Evolutionary conservation across 192 early-diverging fungal genomes (phyloP), one percentile per base, ranked within the genome.

Genomic region (Podila epicladia): DNA sequence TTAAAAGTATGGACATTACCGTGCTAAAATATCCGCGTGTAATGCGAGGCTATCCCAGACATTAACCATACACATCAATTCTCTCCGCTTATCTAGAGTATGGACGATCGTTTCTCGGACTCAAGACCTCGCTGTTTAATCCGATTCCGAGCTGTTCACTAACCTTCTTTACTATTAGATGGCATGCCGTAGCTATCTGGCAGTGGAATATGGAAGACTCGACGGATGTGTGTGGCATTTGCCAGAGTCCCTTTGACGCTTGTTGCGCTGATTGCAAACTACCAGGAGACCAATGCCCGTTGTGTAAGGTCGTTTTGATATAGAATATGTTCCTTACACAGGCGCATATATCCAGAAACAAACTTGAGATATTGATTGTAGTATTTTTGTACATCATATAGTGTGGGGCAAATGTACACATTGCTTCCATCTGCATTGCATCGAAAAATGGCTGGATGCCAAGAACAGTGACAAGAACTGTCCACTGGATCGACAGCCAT

Each of bases 351-450:
- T 4, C 13, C 11, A 17, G 11, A 45, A 15, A 45, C 13, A 45
- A 45, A 45, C 41, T 15, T 45, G 41, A 15, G 3, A 45, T 45
- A 45, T 45, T 45, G 15, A 45, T 15, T 4, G 0, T 2, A 11
- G 41, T 45, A 17, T 45, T 15, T 45, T 0, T 45, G 4, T 45
- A 45, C 12, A 1, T 62, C n/a, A 26, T 26, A 29, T 67, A 93
- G 92, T 97, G 33, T 94, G 92, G 93, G 97, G 97, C 68, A 89
- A 95, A 64, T 98, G 97, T 85, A 89, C 84, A 31, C 97, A 98
- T 72, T 92, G 91, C 8, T 98, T 98, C 82, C 97, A 98, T 82
- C 90, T 97, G 89, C 97, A 98, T 82, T 98, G 97, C 68, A 84
- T 98, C 26, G 75, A 90, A 50, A 95, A 94, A 51, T 96, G 95